Conservation (phyloP, 2,329 filamentous ascomycete species). For the Penicillium sp. region DNA sequence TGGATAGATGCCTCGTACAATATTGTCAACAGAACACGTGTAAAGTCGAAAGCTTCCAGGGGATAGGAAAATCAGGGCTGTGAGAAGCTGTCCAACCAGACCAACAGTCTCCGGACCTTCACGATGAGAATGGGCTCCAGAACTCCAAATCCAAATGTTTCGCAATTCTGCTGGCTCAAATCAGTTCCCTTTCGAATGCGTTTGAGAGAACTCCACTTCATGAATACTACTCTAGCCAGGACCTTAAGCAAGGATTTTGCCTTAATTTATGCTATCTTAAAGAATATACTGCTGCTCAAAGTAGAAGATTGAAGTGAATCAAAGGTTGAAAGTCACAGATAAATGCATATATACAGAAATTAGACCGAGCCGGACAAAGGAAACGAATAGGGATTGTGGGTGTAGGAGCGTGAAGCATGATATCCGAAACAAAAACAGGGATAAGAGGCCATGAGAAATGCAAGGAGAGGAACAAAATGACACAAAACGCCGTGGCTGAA, state of each 20-base stretch:
- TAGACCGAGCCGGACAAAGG: neutral
- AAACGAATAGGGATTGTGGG: slow-evolving; percentile 6
- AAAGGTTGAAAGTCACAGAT: neutral
- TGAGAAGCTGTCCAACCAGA: no score
- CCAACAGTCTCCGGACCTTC: no score
- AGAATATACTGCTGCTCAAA: neutral
- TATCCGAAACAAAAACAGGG: neutral
- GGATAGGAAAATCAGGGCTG: no score
- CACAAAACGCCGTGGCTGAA: slow-evolving; percentile 20
- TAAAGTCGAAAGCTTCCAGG: no score
- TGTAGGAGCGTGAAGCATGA: neutral
- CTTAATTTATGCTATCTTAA: neutral
- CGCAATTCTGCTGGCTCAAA: no score
- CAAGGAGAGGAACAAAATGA: slow-evolving; percentile 9
- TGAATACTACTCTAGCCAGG: no score
- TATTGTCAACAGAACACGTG: no score
- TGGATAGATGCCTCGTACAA: neutral
- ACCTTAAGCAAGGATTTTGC: no score
- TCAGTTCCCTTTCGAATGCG: no score
- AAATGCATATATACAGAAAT: slow-evolving; percentile 8
- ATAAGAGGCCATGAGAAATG: neutral
- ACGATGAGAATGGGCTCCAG: no score
- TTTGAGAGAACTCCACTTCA: no score
- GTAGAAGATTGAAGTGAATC: neutral
- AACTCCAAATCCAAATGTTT: no score